Conservation (phyloP, 2,329 filamentous ascomycete species). For the Phyllosticta capitalensis region DNA sequence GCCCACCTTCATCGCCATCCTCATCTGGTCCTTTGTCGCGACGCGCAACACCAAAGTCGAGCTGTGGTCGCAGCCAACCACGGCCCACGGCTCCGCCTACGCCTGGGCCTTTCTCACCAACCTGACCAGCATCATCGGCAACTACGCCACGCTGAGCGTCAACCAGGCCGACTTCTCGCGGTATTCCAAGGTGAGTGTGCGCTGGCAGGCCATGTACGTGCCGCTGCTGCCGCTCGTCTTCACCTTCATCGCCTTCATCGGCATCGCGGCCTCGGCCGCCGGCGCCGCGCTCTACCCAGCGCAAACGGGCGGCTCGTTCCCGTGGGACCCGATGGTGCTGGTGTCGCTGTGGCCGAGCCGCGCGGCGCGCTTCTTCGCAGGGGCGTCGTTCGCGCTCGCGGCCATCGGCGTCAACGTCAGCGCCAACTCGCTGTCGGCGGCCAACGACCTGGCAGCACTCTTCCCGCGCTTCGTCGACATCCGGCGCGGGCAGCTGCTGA, state of each 20-base stretch:
- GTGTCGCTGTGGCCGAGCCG: constrained; percentile 30
- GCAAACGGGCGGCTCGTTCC: constrained; percentile 24
- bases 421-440: constrained; percentile 44
- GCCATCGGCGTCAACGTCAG: constrained; percentile 45
- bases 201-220: constrained; percentile 43
- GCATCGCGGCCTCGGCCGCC: constrained; percentile 50
- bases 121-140: constrained; percentile 41
- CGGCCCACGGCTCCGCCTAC: constrained; percentile 41
- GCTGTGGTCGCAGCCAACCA: constrained; percentile 38
- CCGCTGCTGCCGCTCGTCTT: constrained; percentile 44
- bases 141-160: constrained; percentile 43
- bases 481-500: constrained; percentile 38
- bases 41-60: constrained; percentile 39
- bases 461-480: constrained; percentile 47
- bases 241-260: constrained; percentile 46
- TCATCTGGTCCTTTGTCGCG: constrained; percentile 52
- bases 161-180: constrained; percentile 51
- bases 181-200: constrained; percentile 39
- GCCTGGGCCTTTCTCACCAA: constrained; percentile 45
- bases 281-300: constrained; percentile 38
- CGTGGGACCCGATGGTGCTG: constrained; percentile 37
- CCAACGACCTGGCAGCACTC: constrained; percentile 45
- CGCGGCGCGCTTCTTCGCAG: constrained; percentile 32
- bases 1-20: constrained; percentile 50
- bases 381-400: constrained; percentile 38